Evolutionary conservation across 441 rosid genomes (phyloP), one percentile per base, ranked within the genome.

Genomic region (Populus hybrid): DNA sequence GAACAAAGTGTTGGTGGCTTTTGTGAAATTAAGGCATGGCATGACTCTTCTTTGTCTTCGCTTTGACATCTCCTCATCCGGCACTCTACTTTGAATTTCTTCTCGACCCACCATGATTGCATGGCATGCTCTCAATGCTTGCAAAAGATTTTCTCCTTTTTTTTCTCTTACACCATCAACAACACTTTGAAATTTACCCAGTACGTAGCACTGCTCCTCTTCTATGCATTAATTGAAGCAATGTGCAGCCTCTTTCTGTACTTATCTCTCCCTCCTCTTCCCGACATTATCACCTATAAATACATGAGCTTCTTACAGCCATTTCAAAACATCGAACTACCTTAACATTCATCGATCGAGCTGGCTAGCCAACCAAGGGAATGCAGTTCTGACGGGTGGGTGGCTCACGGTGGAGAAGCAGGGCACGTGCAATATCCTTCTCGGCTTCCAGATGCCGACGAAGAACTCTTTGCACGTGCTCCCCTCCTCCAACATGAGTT

Each of bases 391-490:
- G 67, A 30, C 63, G 83, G 92, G 88, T 78, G 91, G 75, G 93
- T 66, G 79, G 82, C 84, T 92, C 84, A 80, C 79, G 99, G 64
- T 95, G 99, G 99, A 95, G 99, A 95, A 95, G 99, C 99, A 95
- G 99, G 99, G 98, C 99, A 95, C 99, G 99, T 95, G 99, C 99
- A 93, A 84, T 78, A 54, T 6, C 35, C 9, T 35, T 24, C 21
- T 24, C 11, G 28, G 12, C n/a, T 63, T 3, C 79, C 38, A 28
- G 8, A 42, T 30, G 46, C 8, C 46, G 18, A n/a, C 26, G n/a
- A 72, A 8, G 1, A 50, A 0, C 20, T 50, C n/a, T 38, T 81
- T 89, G 98, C 98, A 91, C 95, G 96, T 80, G 93, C 98, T 91
- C 92, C 84, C 85, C 92, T 91, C 86, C 96, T 89, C 96, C 98